Conservation (phyloP, 179 eudicot species). For the Nepenthes alata region DNA sequence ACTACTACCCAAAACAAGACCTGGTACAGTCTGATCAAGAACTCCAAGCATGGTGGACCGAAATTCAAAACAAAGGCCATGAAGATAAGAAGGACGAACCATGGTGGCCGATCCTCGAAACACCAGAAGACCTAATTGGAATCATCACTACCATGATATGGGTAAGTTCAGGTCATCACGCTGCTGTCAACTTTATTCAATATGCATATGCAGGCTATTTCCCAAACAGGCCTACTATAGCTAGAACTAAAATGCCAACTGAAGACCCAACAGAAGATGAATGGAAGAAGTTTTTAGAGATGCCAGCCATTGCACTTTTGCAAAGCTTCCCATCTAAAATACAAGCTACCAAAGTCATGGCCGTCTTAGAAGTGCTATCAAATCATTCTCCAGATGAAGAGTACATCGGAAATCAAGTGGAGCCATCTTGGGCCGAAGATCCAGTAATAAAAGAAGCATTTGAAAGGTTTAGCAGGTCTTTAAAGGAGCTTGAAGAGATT, state of each 20-base stretch:
- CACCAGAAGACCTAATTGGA: slow-evolving; percentile 31
- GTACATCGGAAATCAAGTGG: slow-evolving; percentile 37
- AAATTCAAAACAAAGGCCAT: slow-evolving; percentile 46
- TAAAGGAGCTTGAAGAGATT: slow-evolving; percentile 42
- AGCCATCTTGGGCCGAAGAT: slow-evolving; percentile 37
- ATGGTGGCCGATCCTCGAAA: slow-evolving; percentile 63
- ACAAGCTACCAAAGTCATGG: slow-evolving; percentile 51
- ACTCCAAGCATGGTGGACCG: slow-evolving; percentile 73
- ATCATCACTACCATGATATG: slow-evolving; percentile 55
- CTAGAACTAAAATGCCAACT: slow-evolving; percentile 45
- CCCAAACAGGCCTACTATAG: slow-evolving; percentile 52
- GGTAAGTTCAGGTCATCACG: slow-evolving; percentile 74
- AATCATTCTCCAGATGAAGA: slow-evolving; percentile 61
- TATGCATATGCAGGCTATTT: slow-evolving; percentile 55
- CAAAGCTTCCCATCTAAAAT: slow-evolving; percentile 37
- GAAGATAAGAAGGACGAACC: slow-evolving; percentile 59
- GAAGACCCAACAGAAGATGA: slow-evolving; percentile 34
- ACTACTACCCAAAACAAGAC: slow-evolving; percentile 34
- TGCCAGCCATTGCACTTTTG: slow-evolving; percentile 30
- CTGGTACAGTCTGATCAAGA: slow-evolving; percentile 36
- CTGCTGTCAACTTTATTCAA: slow-evolving; percentile 67
- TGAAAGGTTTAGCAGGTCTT: slow-evolving; percentile 28
- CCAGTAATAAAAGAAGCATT: slow-evolving; percentile 33
- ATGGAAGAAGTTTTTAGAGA: slow-evolving; percentile 22
- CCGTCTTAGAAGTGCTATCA: slow-evolving; percentile 45